A percentile compares a stretch with the other conserved stretches of the same genome.
phyloP scores from a whole-genome alignment of 371 early-diverging fungal species.

The Mucor mucedo region DNA sequence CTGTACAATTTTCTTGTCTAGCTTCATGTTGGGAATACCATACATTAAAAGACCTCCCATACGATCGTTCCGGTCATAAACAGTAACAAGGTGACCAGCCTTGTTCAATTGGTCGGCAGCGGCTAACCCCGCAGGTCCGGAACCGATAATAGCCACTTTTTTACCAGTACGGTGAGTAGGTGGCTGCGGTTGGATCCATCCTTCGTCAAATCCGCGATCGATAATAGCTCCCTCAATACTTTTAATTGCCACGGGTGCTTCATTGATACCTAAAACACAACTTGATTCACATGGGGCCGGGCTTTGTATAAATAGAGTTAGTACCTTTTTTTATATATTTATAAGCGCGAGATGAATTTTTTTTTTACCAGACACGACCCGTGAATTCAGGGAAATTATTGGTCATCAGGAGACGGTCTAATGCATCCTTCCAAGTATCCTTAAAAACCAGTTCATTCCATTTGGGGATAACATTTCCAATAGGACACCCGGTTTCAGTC shows the following conservation, averaged over 20 bases:
- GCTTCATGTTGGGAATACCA: constrained; percentile 99
- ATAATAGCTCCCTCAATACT: constrained; percentile 96
- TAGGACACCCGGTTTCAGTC: constrained; percentile 94
- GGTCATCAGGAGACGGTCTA: constrained; percentile 91
- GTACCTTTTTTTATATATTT: background rate
- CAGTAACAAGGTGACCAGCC: constrained; percentile 92
- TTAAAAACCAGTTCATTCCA: constrained; percentile 97
- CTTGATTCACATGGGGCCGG: constrained; percentile 93
- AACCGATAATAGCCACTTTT: constrained; percentile 89
- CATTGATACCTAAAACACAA: constrained; percentile 92
- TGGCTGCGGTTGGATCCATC: constrained; percentile 92
- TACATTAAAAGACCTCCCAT: constrained; percentile 96
- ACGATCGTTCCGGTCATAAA: constrained; percentile 96
- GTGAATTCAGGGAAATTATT: constrained; percentile 98
- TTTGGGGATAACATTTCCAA: constrained; percentile 97
- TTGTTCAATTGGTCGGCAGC: constrained; percentile 97
- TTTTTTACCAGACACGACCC: constrained; percentile 45
- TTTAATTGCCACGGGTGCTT: constrained; percentile 94
- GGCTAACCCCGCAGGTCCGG: constrained; percentile 95
- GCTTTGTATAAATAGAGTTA: constrained; percentile 34
- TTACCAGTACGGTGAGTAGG: constrained; percentile 87
- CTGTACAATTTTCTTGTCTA: constrained; percentile 93
- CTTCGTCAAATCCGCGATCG: constrained; percentile 92
- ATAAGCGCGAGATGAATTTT: background rate
- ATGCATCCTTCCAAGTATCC: constrained; percentile 93